Base-by-base conservation (phyloP, 176 grass and related monocot species). In the Eragrostis nindensis region DNA sequence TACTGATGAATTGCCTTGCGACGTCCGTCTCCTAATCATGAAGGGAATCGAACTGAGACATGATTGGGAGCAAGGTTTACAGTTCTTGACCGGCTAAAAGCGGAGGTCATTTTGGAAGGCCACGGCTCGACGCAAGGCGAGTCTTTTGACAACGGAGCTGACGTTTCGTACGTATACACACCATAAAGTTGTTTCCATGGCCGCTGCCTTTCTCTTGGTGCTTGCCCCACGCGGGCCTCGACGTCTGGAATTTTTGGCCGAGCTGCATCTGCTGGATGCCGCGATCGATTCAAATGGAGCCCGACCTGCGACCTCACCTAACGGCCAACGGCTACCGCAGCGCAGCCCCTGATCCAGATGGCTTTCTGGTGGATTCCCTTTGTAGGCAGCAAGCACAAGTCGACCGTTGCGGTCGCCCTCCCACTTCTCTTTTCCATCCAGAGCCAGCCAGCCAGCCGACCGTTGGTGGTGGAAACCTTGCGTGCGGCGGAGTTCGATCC, bases 381-480 rank as follows among this genome's bases (percentile, higher is more conserved):
- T 22, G 70, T 30, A 30, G 45, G 9, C 61, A 44, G 46, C 18
- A 16, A 44, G 46, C 18, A 16, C 5, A 3, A 46, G 29, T 24
- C 82, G 82, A 84, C 82, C 82, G 82, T 84, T 84, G 26, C 5
- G 32, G 32, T 36, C 32, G 32, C 32, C 19, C 2, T 6, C 16
- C 30, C 52, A 41, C 32, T 50, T 27, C 29, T 82, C 32, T 36
- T 66, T 83, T 44, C 19, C 7, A 66, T 44, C 46, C 36, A 24
- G 42, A 44, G 42, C 5, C 22, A 2, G 57, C 5, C 5, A 66
- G 55, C 62, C 15, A 22, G 43, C 42, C 82, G 62, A 84, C 72
- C 82, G 72, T 84, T 84, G 82, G 81, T 11, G 44, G 8, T 3
- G 49, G 38, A 18, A 80, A 36, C 49, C 12, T 30, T 63, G 60